A percentile compares a stretch with the other conserved stretches of the same genome.
These are phyloP conservation scores for Royoungia palumana DNA, from an alignment of 768 basidiomycete genomes.

Conservation along the genomic window DNA sequence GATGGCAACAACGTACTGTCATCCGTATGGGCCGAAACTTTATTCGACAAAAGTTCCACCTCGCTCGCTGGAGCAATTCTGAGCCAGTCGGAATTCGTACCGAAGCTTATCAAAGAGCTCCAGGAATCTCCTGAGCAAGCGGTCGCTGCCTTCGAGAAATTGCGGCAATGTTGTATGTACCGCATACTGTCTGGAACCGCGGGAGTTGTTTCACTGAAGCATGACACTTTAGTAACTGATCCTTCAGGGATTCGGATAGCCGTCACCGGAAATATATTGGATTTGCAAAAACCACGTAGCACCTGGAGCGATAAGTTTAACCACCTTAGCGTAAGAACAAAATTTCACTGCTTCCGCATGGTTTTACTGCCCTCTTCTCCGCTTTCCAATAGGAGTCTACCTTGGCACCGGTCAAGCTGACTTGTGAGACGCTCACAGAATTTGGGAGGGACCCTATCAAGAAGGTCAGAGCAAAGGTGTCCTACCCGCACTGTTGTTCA, in stretches of 20 bases:
- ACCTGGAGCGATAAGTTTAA: constrained; percentile 72
- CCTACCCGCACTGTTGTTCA: constrained; percentile 1
- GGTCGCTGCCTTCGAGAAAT: constrained; percentile 68
- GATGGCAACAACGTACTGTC: constrained; percentile 78
- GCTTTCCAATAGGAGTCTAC: constrained; percentile 39
- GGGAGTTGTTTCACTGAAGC: background rate
- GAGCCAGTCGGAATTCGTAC: constrained; percentile 75
- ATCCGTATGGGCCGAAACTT: constrained; percentile 62
- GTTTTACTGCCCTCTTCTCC: constrained; percentile 1
- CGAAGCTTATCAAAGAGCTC: constrained; percentile 65
- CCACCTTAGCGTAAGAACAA: constrained; percentile 52
- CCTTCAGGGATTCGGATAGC: constrained; percentile 85
- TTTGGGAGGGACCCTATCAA: constrained; percentile 70
- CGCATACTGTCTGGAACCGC: background rate
- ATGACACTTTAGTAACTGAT: constrained; percentile 58
- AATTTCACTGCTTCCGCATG: background rate
- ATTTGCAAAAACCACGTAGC: constrained; percentile 65
- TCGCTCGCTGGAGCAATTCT: constrained; percentile 66
- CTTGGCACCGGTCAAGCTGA: constrained; percentile 64
- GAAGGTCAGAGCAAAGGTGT: constrained; percentile 46
- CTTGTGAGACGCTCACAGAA: constrained; percentile 65
- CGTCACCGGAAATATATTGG: constrained; percentile 82
- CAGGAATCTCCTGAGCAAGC: constrained; percentile 71
- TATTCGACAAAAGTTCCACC: constrained; percentile 69
- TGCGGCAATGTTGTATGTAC: constrained; percentile 62